Base-by-base conservation (phyloP, 768 basidiomycete species). In the Tulasnella sp. region DNA sequence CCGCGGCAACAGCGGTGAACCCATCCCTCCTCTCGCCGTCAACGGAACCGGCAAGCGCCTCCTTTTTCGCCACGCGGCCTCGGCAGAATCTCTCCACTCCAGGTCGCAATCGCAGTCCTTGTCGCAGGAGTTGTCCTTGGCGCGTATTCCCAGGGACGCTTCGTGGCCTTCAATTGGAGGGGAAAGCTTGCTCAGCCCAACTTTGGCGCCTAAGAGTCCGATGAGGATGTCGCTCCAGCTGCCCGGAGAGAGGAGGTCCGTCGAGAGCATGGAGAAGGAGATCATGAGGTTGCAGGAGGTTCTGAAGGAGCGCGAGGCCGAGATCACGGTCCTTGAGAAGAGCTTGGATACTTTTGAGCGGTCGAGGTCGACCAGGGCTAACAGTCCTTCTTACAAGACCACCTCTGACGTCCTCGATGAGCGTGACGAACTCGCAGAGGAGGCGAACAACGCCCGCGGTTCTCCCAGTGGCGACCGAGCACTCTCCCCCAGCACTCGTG, bases 221-320 rank as follows among this genome's bases (percentile, higher is more conserved):
- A 40, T 70, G 66, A 52, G 73, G 37, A 74, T 74, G 73, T 66
- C 62, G 62, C 62, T 74, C 22, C 68, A 62, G 37, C 40, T 70
- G 22, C 44, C 44, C 35, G 68, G 68, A 22, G 69, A 70, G 34
- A 39, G 36, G 68, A 62, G 71, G 62, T 41, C 94, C 34, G 88
- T 89, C 7, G 83, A 85, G 19, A 95, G 94, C 78, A 84, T 97
- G 74, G 95, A 97, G 80, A 90, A 91, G 77, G 96, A 98, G 80
- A 93, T 98, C 73, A 95, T 94, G 90, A 89, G 95, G 72, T 81
- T 98, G 59, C 96, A 98, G 79, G 90, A 94, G 77, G 93, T 94
- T 39, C 83, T 98, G 74, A 91, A 88, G 78, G 91, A 94, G 75
- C 86, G 95, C 65, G 96, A 98, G 80, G 84, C 88, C n/a, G 96